These are phyloP conservation scores for Penicillium tannophilum DNA, from an alignment of 495 filamentous ascomycete species.

Conservation along the genomic window DNA sequence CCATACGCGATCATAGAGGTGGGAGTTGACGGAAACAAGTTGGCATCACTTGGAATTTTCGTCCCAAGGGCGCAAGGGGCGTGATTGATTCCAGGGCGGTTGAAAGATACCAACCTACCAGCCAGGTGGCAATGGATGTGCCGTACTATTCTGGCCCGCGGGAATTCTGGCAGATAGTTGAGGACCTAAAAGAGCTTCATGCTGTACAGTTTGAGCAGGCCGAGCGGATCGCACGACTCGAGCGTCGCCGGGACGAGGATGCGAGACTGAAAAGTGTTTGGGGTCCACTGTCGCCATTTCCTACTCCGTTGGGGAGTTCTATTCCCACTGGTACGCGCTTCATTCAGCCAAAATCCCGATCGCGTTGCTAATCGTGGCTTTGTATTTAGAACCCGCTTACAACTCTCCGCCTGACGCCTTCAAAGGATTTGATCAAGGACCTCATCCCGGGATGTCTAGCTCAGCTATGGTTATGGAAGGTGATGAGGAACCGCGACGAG, in stretches of 20 bases:
- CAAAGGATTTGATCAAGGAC: constrained; percentile 81
- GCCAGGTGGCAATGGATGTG: constrained; percentile 59
- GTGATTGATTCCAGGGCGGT: not conserved
- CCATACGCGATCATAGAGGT: constrained; percentile 5
- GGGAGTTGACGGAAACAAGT: constrained; percentile 9
- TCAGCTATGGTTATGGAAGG: constrained; percentile 74
- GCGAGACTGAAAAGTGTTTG: constrained; percentile 82
- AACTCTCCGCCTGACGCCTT: constrained; percentile 77
- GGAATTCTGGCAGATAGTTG: constrained; percentile 83
- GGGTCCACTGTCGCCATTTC: constrained; percentile 79
- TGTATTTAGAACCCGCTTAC: constrained; percentile 65
- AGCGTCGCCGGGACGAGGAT: constrained; percentile 82
- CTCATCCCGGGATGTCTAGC: constrained; percentile 64
- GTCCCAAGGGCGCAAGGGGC: constrained; percentile 9
- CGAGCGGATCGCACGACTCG: constrained; percentile 76
- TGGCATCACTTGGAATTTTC: not conserved
- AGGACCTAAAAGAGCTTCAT: constrained; percentile 83
- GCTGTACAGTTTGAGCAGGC: constrained; percentile 75
- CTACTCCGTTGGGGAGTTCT: constrained; percentile 63
- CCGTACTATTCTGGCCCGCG: constrained; percentile 64
- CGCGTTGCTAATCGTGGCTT: not conserved
- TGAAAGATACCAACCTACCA: constrained; percentile 1
- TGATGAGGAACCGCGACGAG: constrained; percentile 89
- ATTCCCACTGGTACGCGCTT: constrained; percentile 71
- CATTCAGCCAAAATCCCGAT: not conserved